These are phyloP conservation scores for Paramecium sonneborni DNA, from an alignment of 73 alveolate species.

Conservation along the genomic window DNA sequence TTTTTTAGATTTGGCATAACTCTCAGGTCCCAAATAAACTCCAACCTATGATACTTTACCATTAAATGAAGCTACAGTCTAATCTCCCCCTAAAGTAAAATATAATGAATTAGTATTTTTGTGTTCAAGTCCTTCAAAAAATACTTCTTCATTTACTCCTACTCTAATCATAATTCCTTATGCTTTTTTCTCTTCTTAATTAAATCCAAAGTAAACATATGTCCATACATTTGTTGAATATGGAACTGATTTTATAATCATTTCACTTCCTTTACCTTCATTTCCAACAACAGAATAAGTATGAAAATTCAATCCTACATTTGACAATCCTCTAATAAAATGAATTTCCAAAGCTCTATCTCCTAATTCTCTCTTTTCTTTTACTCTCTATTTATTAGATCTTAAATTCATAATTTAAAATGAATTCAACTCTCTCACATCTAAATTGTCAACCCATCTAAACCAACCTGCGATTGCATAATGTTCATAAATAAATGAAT, in stretches of 20 bases:
- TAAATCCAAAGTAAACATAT: conserved; percentile 35
- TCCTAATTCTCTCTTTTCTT: conserved; percentile 15
- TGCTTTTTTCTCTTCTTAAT: not conserved
- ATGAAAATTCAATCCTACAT: conserved; percentile 7
- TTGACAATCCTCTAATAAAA: conserved; percentile 17
- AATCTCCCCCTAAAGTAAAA: conserved; percentile 39
- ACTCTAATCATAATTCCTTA: conserved; percentile 9
- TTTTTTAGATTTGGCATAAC: not conserved
- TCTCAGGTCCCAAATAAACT: conserved; percentile 43
- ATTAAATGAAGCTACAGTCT: not conserved
- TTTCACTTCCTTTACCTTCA: not conserved
- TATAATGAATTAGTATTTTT: not conserved
- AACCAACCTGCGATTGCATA: conserved; percentile 56
- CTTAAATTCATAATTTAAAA: conserved; percentile 29
- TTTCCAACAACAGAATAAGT: conserved; percentile 8
- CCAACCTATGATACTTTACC: conserved; percentile 15
- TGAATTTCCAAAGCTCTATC: conserved; percentile 50
- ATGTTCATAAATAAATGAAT: not conserved
- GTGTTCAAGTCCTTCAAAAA: not conserved
- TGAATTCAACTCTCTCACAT: conserved; percentile 30
- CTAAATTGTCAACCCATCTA: conserved; percentile 43
- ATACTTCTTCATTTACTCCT: conserved; percentile 19
- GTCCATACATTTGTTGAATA: conserved; percentile 9
- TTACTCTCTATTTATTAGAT: not conserved
- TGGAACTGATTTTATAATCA: not conserved